Conservation (phyloP, 768 basidiomycete species). For the Lactarius evosmus region DNA sequence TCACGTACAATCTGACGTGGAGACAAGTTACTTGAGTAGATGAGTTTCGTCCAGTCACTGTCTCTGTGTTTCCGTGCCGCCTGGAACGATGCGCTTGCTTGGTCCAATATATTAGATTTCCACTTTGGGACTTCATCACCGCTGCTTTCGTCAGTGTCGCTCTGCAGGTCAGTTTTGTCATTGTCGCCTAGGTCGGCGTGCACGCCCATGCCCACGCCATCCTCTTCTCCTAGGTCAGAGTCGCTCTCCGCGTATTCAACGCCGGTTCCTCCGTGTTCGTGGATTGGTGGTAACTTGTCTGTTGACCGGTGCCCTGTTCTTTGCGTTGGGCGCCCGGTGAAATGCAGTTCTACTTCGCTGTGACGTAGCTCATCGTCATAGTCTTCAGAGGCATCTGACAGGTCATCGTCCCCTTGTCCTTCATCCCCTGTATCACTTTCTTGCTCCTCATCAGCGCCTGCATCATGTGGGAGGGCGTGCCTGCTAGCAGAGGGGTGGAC, state of each 20-base stretch:
- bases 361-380: conserved; percentile 32
- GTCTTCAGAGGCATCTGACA: conserved; percentile 30
- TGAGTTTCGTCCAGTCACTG: conserved; percentile 81
- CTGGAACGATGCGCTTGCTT: conserved; percentile 47
- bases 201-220: conserved; percentile 40
- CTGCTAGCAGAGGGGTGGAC: conserved; percentile 36
- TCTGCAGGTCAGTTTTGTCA: conserved; percentile 46
- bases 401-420: conserved; percentile 32
- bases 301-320: conserved; percentile 24
- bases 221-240: conserved; percentile 60
- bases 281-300: conserved; percentile 32
- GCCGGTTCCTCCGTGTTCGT: conserved; percentile 40
- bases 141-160: conserved; percentile 46
- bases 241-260: conserved; percentile 76
- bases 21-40: conserved; percentile 68
- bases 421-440: conserved; percentile 33
- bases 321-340: conserved; percentile 26
- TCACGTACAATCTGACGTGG: conserved; percentile 64
- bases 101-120: conserved; percentile 62
- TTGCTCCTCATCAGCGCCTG: conserved; percentile 33
- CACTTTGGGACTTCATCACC: conserved; percentile 60
- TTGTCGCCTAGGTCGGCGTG: conserved; percentile 48
- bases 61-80: conserved; percentile 40
- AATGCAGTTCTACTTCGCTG: conserved; percentile 27
- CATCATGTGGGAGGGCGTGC: conserved; percentile 23